Base-by-base conservation (phyloP, 148 eudicot genomes). In the Rhododendron henanense region DNA sequence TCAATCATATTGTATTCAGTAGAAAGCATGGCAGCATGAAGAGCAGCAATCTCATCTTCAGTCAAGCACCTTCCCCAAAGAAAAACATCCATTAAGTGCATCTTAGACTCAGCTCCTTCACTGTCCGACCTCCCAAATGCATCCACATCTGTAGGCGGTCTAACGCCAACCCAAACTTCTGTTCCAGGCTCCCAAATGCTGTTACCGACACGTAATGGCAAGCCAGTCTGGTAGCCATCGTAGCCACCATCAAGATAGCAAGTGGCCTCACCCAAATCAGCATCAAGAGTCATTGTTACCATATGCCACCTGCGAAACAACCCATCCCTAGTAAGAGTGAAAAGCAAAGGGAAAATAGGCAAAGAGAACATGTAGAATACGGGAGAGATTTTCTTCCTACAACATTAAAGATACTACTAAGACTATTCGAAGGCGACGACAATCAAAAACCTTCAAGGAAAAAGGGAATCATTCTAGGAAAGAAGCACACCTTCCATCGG, bases 101-200 rank as follows among this genome's bases (percentile, higher is more conserved):
- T 94, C 90, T 95, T 97, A 33, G 98, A 92, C 85, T 97, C 99
- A 48, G 93, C 90, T 87, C 98, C 98, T 91, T 97, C 99, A 81
- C 99, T 97, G 84, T 97, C 99, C 16, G 99, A 95, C 91, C 99
- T 92, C 88, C 99, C 99, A 89, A 95, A 97, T 47, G 98, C 95
- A 87, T 95, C 98, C 88, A 90, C 79, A 84, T 94, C 99, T 4
- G 92, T 92, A 28, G 98, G 98, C 10, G 99, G 99, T 90, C 94
- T 93, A 85, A 91, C 90, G 28, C 99, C 99, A 82, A 97, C 89
- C 98, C 98, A 97, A 91, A 93, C 92, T 85, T 95, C 99, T 69
- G 99, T 95, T 81, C 98, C 99, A 82, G 87, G 92, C 86, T 95
- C 98, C 99, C 99, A 97, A 81, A 97, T 92, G 88, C 95, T 89